Percentiles rank a stretch among this genome's conserved stretches.
Conservation (phyloP, 441 rosid species). For the Oxalis stricta region DNA sequence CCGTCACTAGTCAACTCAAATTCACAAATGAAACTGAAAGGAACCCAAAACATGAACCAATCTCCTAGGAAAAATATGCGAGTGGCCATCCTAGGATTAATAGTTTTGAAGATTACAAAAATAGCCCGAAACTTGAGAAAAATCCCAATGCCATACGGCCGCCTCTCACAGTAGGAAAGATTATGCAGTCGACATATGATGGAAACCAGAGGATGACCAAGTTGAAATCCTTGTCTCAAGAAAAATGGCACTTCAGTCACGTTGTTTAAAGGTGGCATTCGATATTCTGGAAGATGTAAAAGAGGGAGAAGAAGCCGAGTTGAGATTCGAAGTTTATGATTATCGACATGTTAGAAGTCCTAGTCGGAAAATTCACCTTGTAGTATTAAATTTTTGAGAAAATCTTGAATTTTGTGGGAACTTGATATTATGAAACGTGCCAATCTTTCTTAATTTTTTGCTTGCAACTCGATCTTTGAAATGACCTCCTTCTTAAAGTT, state of each 20-base stretch:
- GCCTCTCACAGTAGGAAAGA: not conserved
- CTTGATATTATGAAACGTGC: too few species aligned
- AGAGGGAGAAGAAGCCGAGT: conserved; percentile 3
- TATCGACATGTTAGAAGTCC: not conserved
- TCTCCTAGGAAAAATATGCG: conserved; percentile 3
- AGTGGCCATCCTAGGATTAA: not conserved
- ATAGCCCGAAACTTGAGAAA: not conserved
- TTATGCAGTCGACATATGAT: not conserved
- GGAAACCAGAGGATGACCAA: not conserved
- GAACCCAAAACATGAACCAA: not conserved
- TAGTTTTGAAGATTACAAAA: not conserved
- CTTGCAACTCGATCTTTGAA: too few species aligned
- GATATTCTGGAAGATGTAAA: conserved; percentile 5
- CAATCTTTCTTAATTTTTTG: too few species aligned
- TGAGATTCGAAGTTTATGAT: not conserved
- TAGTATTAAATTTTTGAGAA: too few species aligned
- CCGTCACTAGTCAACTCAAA: not conserved
- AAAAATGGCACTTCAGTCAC: conserved; percentile 6
- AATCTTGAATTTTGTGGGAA: too few species aligned
- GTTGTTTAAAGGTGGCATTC: conserved; percentile 12
- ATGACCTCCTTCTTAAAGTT: too few species aligned
- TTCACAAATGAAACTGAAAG: not conserved
- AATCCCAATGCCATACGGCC: not conserved
- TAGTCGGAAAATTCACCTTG: too few species aligned
- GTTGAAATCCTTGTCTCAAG: conserved; percentile 22